Conservation (phyloP, 805 yeast species). For the Lipomyces yamanashiensis region DNA sequence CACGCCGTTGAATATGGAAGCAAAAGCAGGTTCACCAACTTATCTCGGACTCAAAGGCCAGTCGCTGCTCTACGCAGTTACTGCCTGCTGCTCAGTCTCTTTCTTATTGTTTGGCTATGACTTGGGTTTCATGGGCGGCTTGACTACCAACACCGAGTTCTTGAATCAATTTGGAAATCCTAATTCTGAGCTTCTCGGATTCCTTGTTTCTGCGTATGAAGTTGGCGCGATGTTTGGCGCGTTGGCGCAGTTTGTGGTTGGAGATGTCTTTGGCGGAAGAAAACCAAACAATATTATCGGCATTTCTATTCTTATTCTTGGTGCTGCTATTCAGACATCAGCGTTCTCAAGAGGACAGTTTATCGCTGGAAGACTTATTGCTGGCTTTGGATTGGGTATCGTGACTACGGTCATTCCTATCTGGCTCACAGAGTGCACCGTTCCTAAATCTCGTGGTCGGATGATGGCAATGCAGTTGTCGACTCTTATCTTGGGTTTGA, state of each 20-base stretch:
- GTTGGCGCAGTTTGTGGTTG: constrained; percentile 58
- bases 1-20: too few relatives aligned
- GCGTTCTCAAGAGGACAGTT: constrained; percentile 65
- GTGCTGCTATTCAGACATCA: constrained; percentile 69
- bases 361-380: constrained; percentile 53
- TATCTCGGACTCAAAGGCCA: constrained; percentile 25
- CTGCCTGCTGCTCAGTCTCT: constrained; percentile 21
- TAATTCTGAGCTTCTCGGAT: constrained; percentile 42
- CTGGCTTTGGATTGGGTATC: constrained; percentile 64
- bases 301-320: constrained; percentile 57
- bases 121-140: constrained; percentile 81
- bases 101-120: constrained; percentile 66
- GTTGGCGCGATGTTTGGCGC: constrained; percentile 75
- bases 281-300: constrained; percentile 59
- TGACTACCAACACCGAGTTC: constrained; percentile 61
- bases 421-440: constrained; percentile 78
- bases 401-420: constrained; percentile 57
- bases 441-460: constrained; percentile 77
- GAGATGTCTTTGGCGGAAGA: constrained; percentile 64
- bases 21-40: constrained; percentile 17
- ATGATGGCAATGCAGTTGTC: constrained; percentile 68
- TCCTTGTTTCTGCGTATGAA: constrained; percentile 54
- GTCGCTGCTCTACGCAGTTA: constrained; percentile 29
- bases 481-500: constrained; percentile 69
- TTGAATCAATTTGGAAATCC: constrained; percentile 28